Conservation (phyloP, 1,284 basidiomycete genomes). For the Stereum hirsutum region DNA sequence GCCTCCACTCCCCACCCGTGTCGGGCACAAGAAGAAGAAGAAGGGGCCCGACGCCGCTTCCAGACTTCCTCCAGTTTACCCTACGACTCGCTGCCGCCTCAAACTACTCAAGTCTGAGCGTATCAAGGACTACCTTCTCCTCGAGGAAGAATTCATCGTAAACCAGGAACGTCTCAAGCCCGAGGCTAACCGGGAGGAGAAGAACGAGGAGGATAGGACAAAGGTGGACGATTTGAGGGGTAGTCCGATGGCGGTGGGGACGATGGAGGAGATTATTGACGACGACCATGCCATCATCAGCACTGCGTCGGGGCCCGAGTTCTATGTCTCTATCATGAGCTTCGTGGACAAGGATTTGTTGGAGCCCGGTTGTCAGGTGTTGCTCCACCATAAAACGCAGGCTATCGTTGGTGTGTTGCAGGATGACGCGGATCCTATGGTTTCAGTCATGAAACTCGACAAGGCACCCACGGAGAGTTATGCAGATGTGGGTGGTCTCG, state of each 20-base stretch:
- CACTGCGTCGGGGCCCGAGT: conserved; percentile 91
- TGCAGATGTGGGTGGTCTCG: conserved; percentile 96
- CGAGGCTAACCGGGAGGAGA: conserved; percentile 80
- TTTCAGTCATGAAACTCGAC: conserved; percentile 98
- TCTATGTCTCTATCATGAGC: conserved; percentile 97
- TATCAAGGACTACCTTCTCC: conserved; percentile 95
- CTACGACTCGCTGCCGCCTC: conserved; percentile 92
- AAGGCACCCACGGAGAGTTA: conserved; percentile 99
- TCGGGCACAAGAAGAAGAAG: conserved; percentile 93
- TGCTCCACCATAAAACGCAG: conserved; percentile 96
- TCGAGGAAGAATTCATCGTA: conserved; percentile 97
- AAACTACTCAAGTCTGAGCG: conserved; percentile 96
- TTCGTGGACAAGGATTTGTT: conserved; percentile 99
- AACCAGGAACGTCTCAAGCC: conserved; percentile 91
- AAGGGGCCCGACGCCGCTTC: conserved; percentile 87
- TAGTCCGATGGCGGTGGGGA: conserved; percentile 94
- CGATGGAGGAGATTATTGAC: conserved; percentile 98
- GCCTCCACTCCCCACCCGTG: conserved; percentile 93
- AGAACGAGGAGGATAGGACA: conserved; percentile 91
- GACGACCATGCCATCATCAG: conserved; percentile 99
- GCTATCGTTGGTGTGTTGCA: conserved; percentile 93
- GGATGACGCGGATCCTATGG: conserved; percentile 97
- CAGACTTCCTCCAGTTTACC: conserved; percentile 90
- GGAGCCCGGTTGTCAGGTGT: conserved; percentile 92
- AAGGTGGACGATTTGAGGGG: conserved; percentile 94